These are phyloP conservation scores for Lachnellula occidentalis DNA, from an alignment of 2,329 filamentous ascomycete genomes.

Conservation along the genomic window DNA sequence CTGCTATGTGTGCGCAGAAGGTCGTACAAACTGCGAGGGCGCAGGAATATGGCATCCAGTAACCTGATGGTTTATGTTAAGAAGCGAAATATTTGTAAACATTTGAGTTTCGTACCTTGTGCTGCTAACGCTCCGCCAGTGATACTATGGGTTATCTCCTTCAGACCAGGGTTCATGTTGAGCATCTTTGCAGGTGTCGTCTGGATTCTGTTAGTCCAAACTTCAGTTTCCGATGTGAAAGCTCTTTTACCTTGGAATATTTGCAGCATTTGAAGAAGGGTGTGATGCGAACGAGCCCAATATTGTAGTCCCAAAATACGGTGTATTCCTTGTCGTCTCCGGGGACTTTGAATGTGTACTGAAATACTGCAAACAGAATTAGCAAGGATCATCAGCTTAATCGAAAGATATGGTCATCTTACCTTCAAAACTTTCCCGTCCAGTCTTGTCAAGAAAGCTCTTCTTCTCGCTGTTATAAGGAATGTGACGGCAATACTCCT, in stretches of 20 bases:
- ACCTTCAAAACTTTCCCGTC: constrained; percentile 86
- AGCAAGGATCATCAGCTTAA: constrained; percentile 16
- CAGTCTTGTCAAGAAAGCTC: constrained; percentile 78
- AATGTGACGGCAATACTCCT: constrained; percentile 65
- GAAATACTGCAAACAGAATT: constrained; percentile 58
- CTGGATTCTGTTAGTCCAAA: constrained; percentile 42
- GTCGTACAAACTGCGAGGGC: constrained; percentile 83
- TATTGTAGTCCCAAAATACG: constrained; percentile 96
- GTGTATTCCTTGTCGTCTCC: constrained; percentile 61
- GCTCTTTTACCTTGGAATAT: constrained; percentile 69
- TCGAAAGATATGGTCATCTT: constrained; percentile 25
- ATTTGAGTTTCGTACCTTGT: constrained; percentile 57
- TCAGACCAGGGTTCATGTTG: constrained; percentile 70
- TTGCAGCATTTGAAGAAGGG: constrained; percentile 89
- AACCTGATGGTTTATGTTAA: constrained; percentile 54
- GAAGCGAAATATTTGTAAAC: constrained; percentile 5
- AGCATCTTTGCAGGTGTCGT: constrained; percentile 84
- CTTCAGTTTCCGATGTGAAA: background rate
- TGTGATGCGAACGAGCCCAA: constrained; percentile 88
- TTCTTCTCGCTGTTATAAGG: constrained; percentile 96
- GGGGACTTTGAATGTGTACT: constrained; percentile 74
- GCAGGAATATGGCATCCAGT: constrained; percentile 91
- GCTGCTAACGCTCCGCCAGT: constrained; percentile 86
- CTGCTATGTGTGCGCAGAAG: constrained; percentile 81
- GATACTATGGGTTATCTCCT: constrained; percentile 88